These are phyloP conservation scores for Apiotrichum domesticum DNA, from an alignment of 1,284 basidiomycete genomes.

Conservation along the genomic window DNA sequence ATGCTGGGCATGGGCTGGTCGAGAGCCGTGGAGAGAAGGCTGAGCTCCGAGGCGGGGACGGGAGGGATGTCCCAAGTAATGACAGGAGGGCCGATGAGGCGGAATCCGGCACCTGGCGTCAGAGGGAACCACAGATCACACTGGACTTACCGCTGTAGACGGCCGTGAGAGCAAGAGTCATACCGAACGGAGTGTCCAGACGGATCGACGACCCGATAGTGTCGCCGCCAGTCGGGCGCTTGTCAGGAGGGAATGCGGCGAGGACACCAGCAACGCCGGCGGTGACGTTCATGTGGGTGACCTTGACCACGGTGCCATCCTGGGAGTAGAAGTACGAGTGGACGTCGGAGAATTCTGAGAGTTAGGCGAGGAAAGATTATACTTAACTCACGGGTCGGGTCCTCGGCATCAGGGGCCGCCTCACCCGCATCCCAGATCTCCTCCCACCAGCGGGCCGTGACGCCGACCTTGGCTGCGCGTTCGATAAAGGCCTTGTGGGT, in stretches of 20 bases:
- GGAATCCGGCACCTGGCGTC: conserved; percentile 28
- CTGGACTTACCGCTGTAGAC: conserved; percentile 29
- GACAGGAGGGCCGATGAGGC: conserved; percentile 29
- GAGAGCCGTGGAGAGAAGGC: conserved; percentile 11
- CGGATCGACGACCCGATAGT: conserved; percentile 32
- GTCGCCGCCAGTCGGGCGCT: conserved; percentile 39
- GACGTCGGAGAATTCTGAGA: conserved; percentile 12
- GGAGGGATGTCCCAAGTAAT: conserved; percentile 7
- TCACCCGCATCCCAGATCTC: conserved; percentile 39
- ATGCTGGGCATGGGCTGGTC: conserved; percentile 31
- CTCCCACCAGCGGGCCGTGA: conserved; percentile 36
- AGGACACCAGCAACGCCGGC: conserved; percentile 44
- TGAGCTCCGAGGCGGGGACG: conserved; percentile 25
- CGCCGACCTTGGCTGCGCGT: conserved; percentile 8
- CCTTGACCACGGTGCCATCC: conserved; percentile 23
- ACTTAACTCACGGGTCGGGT: neutral
- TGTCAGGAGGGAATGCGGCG: conserved; percentile 45
- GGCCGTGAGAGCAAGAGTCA: conserved; percentile 38
- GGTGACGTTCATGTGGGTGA: conserved; percentile 43
- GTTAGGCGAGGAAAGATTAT: too few relatives aligned
- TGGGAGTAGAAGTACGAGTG: conserved; percentile 37
- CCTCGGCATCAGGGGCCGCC: conserved; percentile 3
- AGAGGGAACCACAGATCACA: neutral
- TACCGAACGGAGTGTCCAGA: conserved; percentile 42
- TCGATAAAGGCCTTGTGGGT: neutral